Base-by-base conservation (phyloP, 495 filamentous ascomycete genomes). In the Penicillium verhagenii region DNA sequence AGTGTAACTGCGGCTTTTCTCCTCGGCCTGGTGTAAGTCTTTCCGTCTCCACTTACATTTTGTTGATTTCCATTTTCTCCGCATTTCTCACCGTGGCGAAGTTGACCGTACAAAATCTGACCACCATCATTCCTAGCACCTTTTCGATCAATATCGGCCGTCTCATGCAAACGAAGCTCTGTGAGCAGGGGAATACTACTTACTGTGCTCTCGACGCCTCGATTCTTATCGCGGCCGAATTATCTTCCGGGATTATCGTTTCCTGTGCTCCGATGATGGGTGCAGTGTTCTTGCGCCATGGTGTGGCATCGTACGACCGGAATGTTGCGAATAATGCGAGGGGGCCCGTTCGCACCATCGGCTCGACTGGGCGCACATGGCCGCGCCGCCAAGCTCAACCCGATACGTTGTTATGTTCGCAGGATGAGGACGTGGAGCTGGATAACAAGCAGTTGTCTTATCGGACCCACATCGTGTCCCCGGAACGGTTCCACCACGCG, bases 91-190 rank as follows among this genome's bases (percentile, higher is more conserved):
- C n/a, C n/a, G n/a, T n/a, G n/a, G n/a, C n/a, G n/a, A n/a, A n/a
- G n/a, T n/a, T n/a, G n/a, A n/a, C n/a, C n/a, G n/a, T n/a, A n/a
- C n/a, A n/a, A n/a, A n/a, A n/a, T 11, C 39, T 42, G 8, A 16
- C 19, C 11, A 3, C 5, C 33, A 19, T 25, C 26, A 9, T 26
- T n/a, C 4, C 18, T 23, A 43, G 31, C 0, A 63, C 57, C 16
- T 50, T 57, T 9, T 48, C 39, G 6, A 54, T 63, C 42, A 63
- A 63, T 26, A 39, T 63, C 5, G 60, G 52, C n/a, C 60, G 60
- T 25, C 56, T 63, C 16, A 44, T 60, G 5, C 53, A 60, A 26
- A 52, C 53, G 6, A 46, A 47, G 19, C 35, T 57, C 14, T 63
- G 60, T n/a, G 26, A 38, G 9, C 39, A 35, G 4, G 29, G 20